Base-by-base conservation (phyloP, 768 basidiomycete genomes). In the Pulveroboletus sp. region DNA sequence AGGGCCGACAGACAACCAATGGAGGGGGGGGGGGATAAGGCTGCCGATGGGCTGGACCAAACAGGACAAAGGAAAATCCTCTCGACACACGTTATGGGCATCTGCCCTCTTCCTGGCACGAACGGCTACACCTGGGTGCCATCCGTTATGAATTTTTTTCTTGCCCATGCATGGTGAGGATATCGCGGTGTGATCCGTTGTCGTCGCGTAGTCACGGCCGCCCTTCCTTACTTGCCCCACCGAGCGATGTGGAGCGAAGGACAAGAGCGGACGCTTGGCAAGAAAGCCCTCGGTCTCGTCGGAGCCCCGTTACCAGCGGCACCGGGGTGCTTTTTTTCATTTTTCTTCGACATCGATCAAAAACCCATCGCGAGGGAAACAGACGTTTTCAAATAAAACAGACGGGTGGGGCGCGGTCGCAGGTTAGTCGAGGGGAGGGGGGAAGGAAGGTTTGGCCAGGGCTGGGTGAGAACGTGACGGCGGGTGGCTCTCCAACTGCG, bases 381-480 rank as follows among this genome's bases (percentile, higher is more conserved):
- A 21, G 21, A 21, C 11, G 11, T 32, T 12, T 32, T 21, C 21
- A 21, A 21, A 21, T 28, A 1, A 33, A 27, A 51, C 46, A 35
- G 14, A 31, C 15, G 39, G 26, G n/a, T 42, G 28, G 31, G 18
- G 32, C 32, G 32, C 21, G 31, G 2, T 9, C 32, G 18, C 12
- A 12, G 6, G 14, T 12, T 33, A 12, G 14, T 5, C 3, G 6
- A 14, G 12, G 12, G 14, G 5, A 14, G 32, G 11, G 32, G 21
- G 21, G 21, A 21, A 3, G 21, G 21, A 21, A 21, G 21, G 3
- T 21, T 21, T 21, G 21, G 21, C 21, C 32, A 15, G 14, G 44
- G 40, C 51, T 36, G 45, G 50, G 62, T 57, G 60, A 55, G 59
- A 62, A 52, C 40, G 54, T 55, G 59, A 55, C 52, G 51, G 52